Conservation (phyloP, 2,329 filamentous ascomycete genomes). For the Grosmannia serpens region DNA sequence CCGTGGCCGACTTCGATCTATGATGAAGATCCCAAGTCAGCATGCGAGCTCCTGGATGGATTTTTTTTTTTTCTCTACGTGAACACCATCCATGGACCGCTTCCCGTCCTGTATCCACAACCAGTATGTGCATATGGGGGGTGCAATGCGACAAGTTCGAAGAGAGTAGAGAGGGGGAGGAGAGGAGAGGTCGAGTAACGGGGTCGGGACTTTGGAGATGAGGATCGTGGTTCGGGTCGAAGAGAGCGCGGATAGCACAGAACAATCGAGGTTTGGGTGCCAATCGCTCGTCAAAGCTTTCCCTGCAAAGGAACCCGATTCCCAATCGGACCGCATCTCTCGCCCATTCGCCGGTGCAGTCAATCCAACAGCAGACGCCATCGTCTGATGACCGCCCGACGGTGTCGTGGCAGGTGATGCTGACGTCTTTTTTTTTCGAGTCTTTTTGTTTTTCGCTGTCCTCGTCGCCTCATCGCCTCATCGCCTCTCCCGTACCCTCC, state of each 20-base stretch:
- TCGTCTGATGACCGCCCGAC: too few species aligned
- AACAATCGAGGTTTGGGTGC: neutral
- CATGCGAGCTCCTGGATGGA: constrained; percentile 61
- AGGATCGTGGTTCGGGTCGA: neutral
- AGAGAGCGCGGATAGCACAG: neutral
- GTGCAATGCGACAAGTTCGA: neutral
- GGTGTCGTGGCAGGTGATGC: neutral
- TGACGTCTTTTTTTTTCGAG: neutral
- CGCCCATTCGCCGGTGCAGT: too few species aligned
- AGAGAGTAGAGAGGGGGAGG: neutral
- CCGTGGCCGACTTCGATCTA: constrained; percentile 99
- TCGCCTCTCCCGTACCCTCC: neutral
- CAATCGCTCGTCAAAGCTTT: neutral
- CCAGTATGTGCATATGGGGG: constrained; percentile 3
- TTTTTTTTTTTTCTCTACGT: constrained; percentile 4
- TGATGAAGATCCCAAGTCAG: constrained; percentile 59
- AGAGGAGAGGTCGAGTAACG: neutral
- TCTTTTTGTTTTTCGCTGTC: neutral
- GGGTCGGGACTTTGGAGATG: neutral
- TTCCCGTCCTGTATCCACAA: constrained; percentile 59
- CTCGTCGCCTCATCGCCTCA: neutral
- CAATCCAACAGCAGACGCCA: neutral
- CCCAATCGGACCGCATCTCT: neutral
- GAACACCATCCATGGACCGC: constrained; percentile 53
- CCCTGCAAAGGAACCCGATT: neutral